Base-by-base conservation (phyloP, 78 protist species). In the Dictyostelium firmibasis region DNA sequence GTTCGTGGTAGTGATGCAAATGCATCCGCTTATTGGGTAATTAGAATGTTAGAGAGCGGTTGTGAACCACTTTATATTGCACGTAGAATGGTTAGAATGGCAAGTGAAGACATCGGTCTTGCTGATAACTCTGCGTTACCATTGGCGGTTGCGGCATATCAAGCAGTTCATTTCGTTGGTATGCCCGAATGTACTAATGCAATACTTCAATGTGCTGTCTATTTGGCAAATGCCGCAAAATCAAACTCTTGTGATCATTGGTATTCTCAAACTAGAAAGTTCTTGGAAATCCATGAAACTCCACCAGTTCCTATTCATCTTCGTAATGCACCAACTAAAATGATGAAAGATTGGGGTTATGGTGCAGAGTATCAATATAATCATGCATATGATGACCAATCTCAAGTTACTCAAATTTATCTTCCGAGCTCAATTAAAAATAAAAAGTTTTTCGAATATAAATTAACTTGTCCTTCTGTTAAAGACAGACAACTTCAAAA, bases 251-350 rank as follows among this genome's bases (percentile, higher is more conserved):
- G 91, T 25, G 88, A 97, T 72, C 10, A 16, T 29, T 96, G 94
- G 25, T 82, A 62, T 72, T 67, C 27, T n/a, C 77, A 79, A 2
- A 96, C 92, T 3, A 33, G 29, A 25, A 75, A 86, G 1, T 36
- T 10, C 53, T 25, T 95, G 1, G 25, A 4, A 8, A 29, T 6
- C 7, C 18, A 87, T 31, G 85, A 76, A 10, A 13, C 6, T 27
- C 91, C 92, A 29, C 98, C 97, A 10, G 97, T 97, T 7, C 98
- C 98, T 6, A 36, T 96, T 25, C 98, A 97, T 85, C 41, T 97
- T 9, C 53, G 97, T n/a, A 97, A 97, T 92, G 98, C 98, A 4
- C 97, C 97, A 38, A 85, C 97, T 1, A 50, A 31, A 33, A 33
- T 96, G 38, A 83, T 96, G 95, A 82, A 84, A 69, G 62, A 62